Conservation (phyloP, 2,329 filamentous ascomycete genomes). For the Ceratocystis papillata region DNA sequence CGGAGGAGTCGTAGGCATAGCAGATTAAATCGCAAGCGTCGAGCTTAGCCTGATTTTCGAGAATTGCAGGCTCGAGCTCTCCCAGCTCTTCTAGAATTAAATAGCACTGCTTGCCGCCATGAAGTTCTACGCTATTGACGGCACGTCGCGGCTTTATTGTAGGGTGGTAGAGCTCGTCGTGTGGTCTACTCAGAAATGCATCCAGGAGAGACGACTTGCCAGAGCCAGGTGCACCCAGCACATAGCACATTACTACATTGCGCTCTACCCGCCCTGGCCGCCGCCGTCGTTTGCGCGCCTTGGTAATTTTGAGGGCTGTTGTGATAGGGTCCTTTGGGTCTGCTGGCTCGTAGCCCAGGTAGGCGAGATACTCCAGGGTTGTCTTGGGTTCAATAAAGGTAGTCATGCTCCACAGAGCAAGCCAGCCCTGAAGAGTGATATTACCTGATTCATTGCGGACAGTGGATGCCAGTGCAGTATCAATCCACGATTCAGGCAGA, state of each 20-base stretch:
- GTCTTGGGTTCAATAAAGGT: conserved; percentile 93
- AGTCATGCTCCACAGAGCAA: conserved; percentile 99
- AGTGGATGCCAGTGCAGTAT: conserved; percentile 82
- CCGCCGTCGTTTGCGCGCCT: conserved; percentile 73
- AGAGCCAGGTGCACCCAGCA: conserved; percentile 72
- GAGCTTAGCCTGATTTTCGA: conserved; percentile 83
- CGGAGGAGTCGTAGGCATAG: conserved; percentile 92
- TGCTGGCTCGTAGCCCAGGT: conserved; percentile 81
- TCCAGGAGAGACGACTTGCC: conserved; percentile 89
- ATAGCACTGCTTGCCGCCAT: conserved; percentile 93
- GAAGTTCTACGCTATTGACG: conserved; percentile 92
- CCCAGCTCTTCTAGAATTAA: conserved; percentile 91
- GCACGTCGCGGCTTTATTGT: conserved; percentile 91
- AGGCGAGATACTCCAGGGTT: conserved; percentile 89
- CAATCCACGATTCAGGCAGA: conserved; percentile 73
- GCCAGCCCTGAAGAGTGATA: conserved; percentile 93
- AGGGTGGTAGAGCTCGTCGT: conserved; percentile 72
- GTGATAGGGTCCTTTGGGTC: conserved; percentile 68
- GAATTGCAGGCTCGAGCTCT: conserved; percentile 84
- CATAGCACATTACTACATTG: conserved; percentile 88
- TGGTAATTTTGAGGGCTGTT: conserved; percentile 81
- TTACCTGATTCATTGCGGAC: conserved; percentile 91
- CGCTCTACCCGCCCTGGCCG: conserved; percentile 78
- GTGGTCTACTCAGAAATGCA: conserved; percentile 80
- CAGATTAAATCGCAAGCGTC: conserved; percentile 90